Percentiles rank a stretch among this genome's conserved stretches.
These are phyloP conservation scores for Candida tetrigidarum DNA, from an alignment of 1,139 yeast species.

Conservation along the genomic window DNA sequence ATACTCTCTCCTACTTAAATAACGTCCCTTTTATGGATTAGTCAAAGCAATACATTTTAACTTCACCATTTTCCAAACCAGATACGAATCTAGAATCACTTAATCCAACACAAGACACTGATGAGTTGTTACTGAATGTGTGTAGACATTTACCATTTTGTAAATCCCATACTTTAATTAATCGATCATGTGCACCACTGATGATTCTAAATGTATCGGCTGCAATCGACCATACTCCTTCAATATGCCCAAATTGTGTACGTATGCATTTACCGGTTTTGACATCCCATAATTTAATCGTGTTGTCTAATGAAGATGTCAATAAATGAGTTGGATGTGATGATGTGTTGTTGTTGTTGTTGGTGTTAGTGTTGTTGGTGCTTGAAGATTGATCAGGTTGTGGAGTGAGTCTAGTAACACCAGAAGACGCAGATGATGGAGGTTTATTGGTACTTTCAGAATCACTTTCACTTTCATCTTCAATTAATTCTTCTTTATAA, in stretches of 20 bases:
- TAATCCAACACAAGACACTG: constrained; percentile 86
- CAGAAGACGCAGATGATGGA: constrained; percentile 10
- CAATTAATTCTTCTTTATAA: constrained; percentile 55
- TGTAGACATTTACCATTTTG: constrained; percentile 94
- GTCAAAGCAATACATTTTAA: constrained; percentile 82
- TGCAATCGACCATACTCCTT: constrained; percentile 96
- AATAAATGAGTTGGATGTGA: constrained; percentile 74
- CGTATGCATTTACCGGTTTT: constrained; percentile 84
- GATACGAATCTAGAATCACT: constrained; percentile 91
- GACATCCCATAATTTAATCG: constrained; percentile 93
- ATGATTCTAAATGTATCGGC: constrained; percentile 95
- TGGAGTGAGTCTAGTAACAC: constrained; percentile 5
- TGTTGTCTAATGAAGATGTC: constrained; percentile 89
- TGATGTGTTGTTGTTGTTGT: background rate
- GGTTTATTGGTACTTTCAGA: constrained; percentile 19
- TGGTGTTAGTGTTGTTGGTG: constrained; percentile 3
- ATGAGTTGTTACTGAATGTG: constrained; percentile 76
- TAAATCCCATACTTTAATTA: constrained; percentile 93
- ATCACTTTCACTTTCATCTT: constrained; percentile 40
- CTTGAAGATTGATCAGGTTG: constrained; percentile 18
- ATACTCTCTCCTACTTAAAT: too few relatives aligned
- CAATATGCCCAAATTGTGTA: constrained; percentile 96
- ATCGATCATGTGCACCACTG: constrained; percentile 91
- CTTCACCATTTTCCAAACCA: constrained; percentile 87
- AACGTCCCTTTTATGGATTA: constrained; percentile 14